These are phyloP conservation scores for Sporopachydermia lactativora DNA, from an alignment of 805 yeast genomes.

Conservation along the genomic window DNA sequence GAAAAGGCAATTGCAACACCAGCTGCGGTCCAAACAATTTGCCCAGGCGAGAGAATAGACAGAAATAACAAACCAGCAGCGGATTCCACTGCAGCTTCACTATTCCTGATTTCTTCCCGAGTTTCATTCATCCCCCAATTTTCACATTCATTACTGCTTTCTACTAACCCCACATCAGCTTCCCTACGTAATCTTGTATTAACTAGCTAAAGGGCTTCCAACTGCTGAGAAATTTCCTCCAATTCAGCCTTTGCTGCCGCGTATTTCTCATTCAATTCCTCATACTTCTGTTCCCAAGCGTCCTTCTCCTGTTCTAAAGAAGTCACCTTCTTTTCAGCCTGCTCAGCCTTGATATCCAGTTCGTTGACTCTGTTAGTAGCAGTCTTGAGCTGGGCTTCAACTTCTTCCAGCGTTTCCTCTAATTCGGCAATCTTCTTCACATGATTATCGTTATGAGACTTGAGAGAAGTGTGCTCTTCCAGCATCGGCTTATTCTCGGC, in stretches of 20 bases:
- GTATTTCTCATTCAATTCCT: conserved; percentile 75
- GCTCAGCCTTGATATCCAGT: conserved; percentile 92
- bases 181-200: too few relatives aligned
- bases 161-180: too few relatives aligned
- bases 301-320: conserved; percentile 89
- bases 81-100: too few relatives aligned
- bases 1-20: too few relatives aligned
- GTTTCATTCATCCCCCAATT: too few relatives aligned
- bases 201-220: conserved; percentile 40
- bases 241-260: conserved; percentile 79
- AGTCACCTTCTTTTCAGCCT: conserved; percentile 84
- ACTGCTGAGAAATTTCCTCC: conserved; percentile 93
- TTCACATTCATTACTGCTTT: too few relatives aligned
- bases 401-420: conserved; percentile 83
- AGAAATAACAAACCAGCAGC: too few relatives aligned
- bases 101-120: too few relatives aligned
- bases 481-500: conserved; percentile 72
- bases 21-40: too few relatives aligned
- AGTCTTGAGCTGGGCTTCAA: conserved; percentile 83
- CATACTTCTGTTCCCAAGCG: conserved; percentile 79
- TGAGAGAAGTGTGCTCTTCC: conserved; percentile 79
- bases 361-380: conserved; percentile 89
- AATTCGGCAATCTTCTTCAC: conserved; percentile 78
- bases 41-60: too few relatives aligned
- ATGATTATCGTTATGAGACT: conserved; percentile 80